Conservation (phyloP, 2,329 filamentous ascomycete species). For the Fusarium sp. region DNA sequence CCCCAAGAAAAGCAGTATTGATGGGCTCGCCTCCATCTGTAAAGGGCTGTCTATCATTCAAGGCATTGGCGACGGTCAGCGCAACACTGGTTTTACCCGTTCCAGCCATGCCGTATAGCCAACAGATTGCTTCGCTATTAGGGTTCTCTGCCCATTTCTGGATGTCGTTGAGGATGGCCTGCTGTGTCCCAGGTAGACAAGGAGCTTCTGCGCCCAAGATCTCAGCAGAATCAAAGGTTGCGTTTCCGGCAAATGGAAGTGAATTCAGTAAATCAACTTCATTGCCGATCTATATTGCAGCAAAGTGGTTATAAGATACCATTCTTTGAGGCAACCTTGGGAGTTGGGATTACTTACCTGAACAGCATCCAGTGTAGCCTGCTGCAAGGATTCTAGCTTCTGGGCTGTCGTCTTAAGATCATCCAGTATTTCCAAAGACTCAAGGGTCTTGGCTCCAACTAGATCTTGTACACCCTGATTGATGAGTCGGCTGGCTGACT, state of each 20-base stretch:
- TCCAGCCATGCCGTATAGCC: conserved; percentile 18
- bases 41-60: not conserved
- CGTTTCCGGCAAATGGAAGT: not conserved
- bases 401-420: too few species aligned
- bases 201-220: not conserved
- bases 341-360: too few species aligned
- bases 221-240: conserved; percentile 4
- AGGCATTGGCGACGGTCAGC: conserved; percentile 5
- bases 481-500: too few species aligned
- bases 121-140: not conserved
- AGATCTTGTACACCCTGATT: too few species aligned
- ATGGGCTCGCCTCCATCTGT: not conserved
- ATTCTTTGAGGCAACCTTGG: too few species aligned
- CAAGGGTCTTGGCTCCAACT: too few species aligned
- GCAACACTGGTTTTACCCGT: conserved; percentile 20
- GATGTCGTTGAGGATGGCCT: not conserved
- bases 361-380: too few species aligned
- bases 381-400: too few species aligned
- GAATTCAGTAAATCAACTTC: too few species aligned
- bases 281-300: too few species aligned
- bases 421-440: too few species aligned
- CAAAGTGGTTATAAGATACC: too few species aligned
- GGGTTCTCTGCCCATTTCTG: conserved; percentile 15
- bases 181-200: conserved; percentile 13
- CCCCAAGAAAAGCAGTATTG: not conserved